These are phyloP conservation scores for Septoria linicola DNA, from an alignment of 2,329 filamentous ascomycete species.

Conservation along the genomic window DNA sequence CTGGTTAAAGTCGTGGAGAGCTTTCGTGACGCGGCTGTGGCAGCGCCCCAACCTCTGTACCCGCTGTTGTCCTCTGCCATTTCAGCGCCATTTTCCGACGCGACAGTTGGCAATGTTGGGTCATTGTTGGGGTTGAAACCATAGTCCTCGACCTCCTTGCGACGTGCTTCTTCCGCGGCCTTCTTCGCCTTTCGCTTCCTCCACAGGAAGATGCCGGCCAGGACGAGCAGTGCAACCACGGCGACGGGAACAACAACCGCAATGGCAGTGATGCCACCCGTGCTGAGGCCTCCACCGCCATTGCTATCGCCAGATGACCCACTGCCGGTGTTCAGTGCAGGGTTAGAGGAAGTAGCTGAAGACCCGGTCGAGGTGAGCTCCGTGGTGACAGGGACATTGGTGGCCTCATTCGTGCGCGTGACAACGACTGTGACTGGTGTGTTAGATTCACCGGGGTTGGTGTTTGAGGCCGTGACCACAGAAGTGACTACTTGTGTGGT, in stretches of 20 bases:
- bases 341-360: conserved; percentile 14
- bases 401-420: conserved; percentile 18
- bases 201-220: conserved; percentile 80
- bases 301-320: not conserved
- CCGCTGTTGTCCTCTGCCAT: conserved; percentile 78
- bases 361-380: conserved; percentile 5
- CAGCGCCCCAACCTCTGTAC: conserved; percentile 82
- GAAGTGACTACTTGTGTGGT: conserved; percentile 27
- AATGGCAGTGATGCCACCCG: conserved; percentile 76
- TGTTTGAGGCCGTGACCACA: conserved; percentile 19
- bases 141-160: conserved; percentile 97
- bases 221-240: conserved; percentile 75
- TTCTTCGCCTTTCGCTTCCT: conserved; percentile 82
- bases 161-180: conserved; percentile 78
- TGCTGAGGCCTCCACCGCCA: conserved; percentile 52
- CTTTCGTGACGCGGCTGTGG: conserved; percentile 68
- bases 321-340: conserved; percentile 19
- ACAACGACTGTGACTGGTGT: conserved; percentile 20
- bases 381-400: conserved; percentile 17
- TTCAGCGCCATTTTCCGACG: conserved; percentile 57
- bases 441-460: conserved; percentile 14
- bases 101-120: conserved; percentile 67
- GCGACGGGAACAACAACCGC: conserved; percentile 93
- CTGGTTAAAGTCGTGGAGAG: conserved; percentile 86
- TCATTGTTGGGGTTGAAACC: conserved; percentile 97